Evolutionary conservation across 164 flowering plant genomes (phyloP), one percentile per base, ranked within the genome.

Genomic region (Chloranthus sessilifolius): DNA sequence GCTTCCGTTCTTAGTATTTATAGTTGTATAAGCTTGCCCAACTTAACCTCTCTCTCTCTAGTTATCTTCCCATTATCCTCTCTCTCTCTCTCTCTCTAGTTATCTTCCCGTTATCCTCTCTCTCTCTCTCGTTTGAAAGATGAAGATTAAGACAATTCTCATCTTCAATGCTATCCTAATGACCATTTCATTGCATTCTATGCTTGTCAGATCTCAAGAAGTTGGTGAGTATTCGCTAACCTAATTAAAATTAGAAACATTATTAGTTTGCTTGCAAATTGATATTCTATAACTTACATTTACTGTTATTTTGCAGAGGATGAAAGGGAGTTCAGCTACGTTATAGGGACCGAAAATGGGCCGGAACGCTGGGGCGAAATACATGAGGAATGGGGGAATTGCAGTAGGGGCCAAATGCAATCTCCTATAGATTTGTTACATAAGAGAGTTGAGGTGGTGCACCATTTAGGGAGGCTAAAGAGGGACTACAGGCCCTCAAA

Each of bases 331-430:
- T 69, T 69, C 25, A 54, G 43, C 17, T 69, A 66, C 27, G 47
- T 48, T 10, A 49, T 19, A 54, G 44, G 58, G 2, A 55, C 56
- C 12, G 53, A 47, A 2, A 56, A 39, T 2, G 74, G 74, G 6
- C 74, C 74, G 2, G 23, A 64, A 5, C 49, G 54, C 45, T 70
- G 74, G 74, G 64, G 74, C 24, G 33, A 65, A 9, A 53, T 70
- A 19, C 34, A 44, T 20, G 52, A 62, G 15, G 71, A 70, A 5
- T 70, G 74, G 74, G 44, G 35, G 2, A 37, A 41, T n/a, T 69
- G 74, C 29, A 35, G 37, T 27, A 7, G 51, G 0, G 74, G 74
- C 1, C 5, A 31, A 2, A 53, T 59, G 71, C 74, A 70, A 29
- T 70, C 71, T 43, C 74, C 74, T 3, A 60, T 64, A 26, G 66